phyloP scores from a whole-genome alignment of 345 rosid species.

The Eucalyptus cladocalyx region DNA sequence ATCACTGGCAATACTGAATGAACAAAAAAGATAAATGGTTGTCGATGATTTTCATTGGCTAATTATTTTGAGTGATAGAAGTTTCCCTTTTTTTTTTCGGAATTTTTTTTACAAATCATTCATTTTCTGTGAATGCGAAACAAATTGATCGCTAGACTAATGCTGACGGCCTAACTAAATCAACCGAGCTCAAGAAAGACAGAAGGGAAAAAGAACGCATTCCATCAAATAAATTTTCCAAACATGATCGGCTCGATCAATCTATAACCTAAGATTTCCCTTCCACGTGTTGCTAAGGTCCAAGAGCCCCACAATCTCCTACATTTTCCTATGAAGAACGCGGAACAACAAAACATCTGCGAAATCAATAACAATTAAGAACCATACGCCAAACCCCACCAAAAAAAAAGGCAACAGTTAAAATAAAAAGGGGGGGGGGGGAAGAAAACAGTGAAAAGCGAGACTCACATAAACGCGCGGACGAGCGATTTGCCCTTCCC shows the following conservation, averaged over 20 bases:
- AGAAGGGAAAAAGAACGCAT: not conserved
- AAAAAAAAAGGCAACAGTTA: not conserved
- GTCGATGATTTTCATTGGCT: not conserved
- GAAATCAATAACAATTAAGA: not conserved
- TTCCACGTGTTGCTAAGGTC: not conserved
- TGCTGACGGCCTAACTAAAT: not conserved
- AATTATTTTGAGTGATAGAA: not conserved
- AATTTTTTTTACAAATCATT: too few relatives aligned
- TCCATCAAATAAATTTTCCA: not conserved
- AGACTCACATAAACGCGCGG: conserved; percentile 89
- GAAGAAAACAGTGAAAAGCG: not conserved
- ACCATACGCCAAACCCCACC: not conserved
- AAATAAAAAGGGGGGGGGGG: not conserved
- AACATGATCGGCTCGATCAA: not conserved
- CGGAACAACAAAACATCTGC: not conserved
- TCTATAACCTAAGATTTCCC: not conserved
- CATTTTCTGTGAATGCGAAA: fast-evolving
- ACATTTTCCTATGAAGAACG: not conserved
- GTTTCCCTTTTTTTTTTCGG: too few relatives aligned
- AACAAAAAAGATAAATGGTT: too few relatives aligned
- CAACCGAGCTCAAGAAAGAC: not conserved
- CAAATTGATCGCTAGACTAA: not conserved
- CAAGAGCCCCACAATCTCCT: not conserved
- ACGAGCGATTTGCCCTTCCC: conserved; percentile 93
- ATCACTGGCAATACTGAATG: not conserved